These are phyloP conservation scores for Fistulinella prunicolor DNA, from an alignment of 768 basidiomycete genomes.

Conservation along the genomic window DNA sequence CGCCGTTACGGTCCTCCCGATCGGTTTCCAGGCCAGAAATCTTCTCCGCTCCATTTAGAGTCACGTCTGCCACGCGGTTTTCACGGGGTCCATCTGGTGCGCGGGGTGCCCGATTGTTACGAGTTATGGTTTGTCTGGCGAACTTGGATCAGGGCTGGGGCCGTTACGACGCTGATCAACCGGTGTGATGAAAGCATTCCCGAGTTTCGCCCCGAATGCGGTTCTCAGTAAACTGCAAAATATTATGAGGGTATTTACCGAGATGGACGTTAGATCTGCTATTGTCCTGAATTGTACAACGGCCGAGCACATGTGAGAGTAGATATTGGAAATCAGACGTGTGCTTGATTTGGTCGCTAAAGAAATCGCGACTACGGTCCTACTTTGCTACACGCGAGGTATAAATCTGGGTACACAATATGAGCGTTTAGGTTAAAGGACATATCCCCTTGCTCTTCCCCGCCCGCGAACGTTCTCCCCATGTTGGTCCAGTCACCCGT, in stretches of 20 bases:
- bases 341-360: conserved; percentile 34
- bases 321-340: conserved; percentile 32
- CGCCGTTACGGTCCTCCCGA: conserved; percentile 23
- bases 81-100: conserved; percentile 14
- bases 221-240: conserved; percentile 16
- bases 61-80: conserved; percentile 10
- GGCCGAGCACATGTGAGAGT: conserved; percentile 32
- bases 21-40: conserved; percentile 19
- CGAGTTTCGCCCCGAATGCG: conserved; percentile 18
- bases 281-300: conserved; percentile 26
- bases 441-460: conserved; percentile 19
- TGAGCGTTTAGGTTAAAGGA: conserved; percentile 18
- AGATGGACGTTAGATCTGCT: conserved; percentile 29
- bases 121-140: conserved; percentile 6
- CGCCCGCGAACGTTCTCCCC: conserved; percentile 6
- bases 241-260: conserved; percentile 14
- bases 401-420: conserved; percentile 29
- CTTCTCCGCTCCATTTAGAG: conserved; percentile 2
- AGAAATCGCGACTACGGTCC: conserved; percentile 23
- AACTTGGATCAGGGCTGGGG: conserved; percentile 17
- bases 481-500: conserved; percentile 13
- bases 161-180: conserved; percentile 17
- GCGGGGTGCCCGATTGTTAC: conserved; percentile 13
- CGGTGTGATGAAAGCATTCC: conserved; percentile 12
- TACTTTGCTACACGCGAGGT: conserved; percentile 29